Percentiles rank a stretch among this genome's conserved stretches.
These are phyloP conservation scores for Olyra latifolia DNA, from an alignment of 176 grass and related monocot species.

Conservation along the genomic window DNA sequence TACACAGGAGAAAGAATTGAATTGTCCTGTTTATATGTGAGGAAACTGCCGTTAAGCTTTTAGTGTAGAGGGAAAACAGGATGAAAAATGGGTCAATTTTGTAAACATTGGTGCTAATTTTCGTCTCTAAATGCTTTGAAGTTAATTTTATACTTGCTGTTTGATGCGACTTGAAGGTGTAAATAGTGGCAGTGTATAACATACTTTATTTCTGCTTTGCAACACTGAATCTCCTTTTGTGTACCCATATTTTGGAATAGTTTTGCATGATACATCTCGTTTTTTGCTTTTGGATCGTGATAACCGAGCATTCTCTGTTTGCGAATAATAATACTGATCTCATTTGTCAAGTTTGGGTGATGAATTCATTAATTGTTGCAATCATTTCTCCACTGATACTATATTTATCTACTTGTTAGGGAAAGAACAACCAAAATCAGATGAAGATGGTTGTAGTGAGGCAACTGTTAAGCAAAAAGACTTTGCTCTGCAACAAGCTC, in stretches of 20 bases:
- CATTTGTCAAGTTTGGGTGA: neutral
- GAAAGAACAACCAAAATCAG: conserved; percentile 30
- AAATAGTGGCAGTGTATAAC: neutral
- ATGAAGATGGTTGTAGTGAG: conserved; percentile 16
- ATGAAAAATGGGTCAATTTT: neutral
- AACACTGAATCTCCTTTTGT: neutral
- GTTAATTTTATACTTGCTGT: neutral
- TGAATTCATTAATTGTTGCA: neutral
- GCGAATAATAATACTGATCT: neutral
- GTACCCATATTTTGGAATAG: neutral
- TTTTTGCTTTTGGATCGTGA: neutral
- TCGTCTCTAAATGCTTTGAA: neutral
- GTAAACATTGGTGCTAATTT: neutral
- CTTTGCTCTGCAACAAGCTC: conserved; percentile 49
- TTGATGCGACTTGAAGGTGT: neutral
- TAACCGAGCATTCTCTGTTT: neutral
- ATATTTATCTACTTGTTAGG: conserved; percentile 14
- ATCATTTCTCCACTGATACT: neutral
- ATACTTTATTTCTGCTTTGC: neutral
- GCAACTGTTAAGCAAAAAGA: conserved; percentile 38
- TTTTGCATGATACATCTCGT: neutral
- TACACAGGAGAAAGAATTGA: neutral
- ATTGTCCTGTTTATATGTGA: neutral
- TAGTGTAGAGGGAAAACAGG: neutral
- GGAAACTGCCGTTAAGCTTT: neutral